phyloP scores from a whole-genome alignment of 805 yeast species.

The Metschnikowia gelsemii region DNA sequence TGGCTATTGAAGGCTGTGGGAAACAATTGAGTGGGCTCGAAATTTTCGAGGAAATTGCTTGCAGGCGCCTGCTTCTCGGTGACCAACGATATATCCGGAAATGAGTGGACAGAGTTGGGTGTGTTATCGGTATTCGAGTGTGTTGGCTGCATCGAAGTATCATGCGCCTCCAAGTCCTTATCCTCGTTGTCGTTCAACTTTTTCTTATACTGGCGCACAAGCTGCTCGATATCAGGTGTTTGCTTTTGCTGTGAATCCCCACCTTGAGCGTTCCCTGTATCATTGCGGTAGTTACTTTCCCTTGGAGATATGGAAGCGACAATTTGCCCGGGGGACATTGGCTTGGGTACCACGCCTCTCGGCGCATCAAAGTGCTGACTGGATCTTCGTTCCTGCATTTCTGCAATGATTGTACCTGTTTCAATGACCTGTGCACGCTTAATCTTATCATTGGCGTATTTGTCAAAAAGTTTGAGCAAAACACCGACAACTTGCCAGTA shows the following conservation, averaged over 20 bases:
- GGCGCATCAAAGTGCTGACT: slow-evolving; percentile 15
- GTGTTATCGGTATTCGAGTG: slow-evolving; percentile 27
- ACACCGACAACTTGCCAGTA: slow-evolving; percentile 42
- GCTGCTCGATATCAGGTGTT: slow-evolving; percentile 30
- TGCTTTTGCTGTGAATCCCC: neutral
- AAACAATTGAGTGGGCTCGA: slow-evolving; percentile 57
- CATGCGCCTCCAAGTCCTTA: neutral
- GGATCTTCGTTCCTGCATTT: slow-evolving; percentile 34
- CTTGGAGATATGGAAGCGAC: slow-evolving; percentile 12
- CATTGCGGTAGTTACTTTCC: neutral
- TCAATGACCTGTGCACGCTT: slow-evolving; percentile 43
- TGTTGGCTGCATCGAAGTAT: slow-evolving; percentile 1
- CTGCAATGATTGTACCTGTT: slow-evolving; percentile 38
- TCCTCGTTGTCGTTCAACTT: slow-evolving; percentile 12
- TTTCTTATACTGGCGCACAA: slow-evolving; percentile 34
- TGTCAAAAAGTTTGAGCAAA: slow-evolving; percentile 38
- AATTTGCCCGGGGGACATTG: slow-evolving; percentile 4
- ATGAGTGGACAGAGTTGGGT: slow-evolving; percentile 39
- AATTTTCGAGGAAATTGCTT: slow-evolving; percentile 46
- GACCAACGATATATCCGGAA: slow-evolving; percentile 56
- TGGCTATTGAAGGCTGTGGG: slow-evolving; percentile 40
- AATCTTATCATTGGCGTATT: slow-evolving; percentile 42
- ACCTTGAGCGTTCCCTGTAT: no score
- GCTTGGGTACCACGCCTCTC: neutral
- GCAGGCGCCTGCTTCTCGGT: slow-evolving; percentile 51